phyloP scores from a whole-genome alignment of 2,329 filamentous ascomycete genomes.

The Claviceps africana region DNA sequence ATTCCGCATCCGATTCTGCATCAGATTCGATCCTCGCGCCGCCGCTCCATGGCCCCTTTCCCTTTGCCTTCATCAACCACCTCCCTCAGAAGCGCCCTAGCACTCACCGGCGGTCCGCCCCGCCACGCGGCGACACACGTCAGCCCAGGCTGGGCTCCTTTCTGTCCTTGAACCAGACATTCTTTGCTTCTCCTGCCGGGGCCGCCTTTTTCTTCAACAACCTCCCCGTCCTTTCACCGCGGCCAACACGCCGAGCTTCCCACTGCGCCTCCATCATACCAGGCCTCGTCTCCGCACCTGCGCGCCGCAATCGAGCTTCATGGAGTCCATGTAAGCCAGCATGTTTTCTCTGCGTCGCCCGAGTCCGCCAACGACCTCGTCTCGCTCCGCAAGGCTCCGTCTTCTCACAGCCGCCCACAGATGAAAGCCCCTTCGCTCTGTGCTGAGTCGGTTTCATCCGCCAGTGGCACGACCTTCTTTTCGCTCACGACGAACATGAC shows the following conservation, averaged over 20 bases:
- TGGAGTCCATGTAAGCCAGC: slow-evolving; percentile 6
- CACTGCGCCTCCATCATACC: neutral
- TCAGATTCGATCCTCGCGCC: neutral
- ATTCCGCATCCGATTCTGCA: neutral
- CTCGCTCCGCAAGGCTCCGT: neutral
- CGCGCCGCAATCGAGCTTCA: slow-evolving; percentile 5
- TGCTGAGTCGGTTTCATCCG: slow-evolving; percentile 33
- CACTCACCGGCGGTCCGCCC: slow-evolving; percentile 14
- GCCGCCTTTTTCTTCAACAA: neutral
- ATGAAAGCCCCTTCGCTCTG: slow-evolving; percentile 24
- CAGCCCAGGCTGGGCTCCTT: neutral
- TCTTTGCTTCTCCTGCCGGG: neutral
- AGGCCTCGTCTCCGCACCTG: neutral
- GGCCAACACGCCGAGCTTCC: slow-evolving; percentile 1
- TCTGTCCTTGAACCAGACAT: no score
- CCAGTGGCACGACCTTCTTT: slow-evolving; percentile 28
- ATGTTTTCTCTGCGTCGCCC: neutral
- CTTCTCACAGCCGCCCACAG: slow-evolving; percentile 14
- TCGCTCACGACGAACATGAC: slow-evolving; percentile 33
- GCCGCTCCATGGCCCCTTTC: neutral
- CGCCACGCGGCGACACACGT: slow-evolving; percentile 12
- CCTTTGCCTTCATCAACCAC: slow-evolving; percentile 2
- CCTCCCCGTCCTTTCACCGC: neutral
- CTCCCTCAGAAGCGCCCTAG: slow-evolving; percentile 7
- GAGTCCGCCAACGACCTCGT: neutral